These are phyloP conservation scores for Dalbergia cochinchinensis DNA, from an alignment of 306 rosid species.

Conservation along the genomic window DNA sequence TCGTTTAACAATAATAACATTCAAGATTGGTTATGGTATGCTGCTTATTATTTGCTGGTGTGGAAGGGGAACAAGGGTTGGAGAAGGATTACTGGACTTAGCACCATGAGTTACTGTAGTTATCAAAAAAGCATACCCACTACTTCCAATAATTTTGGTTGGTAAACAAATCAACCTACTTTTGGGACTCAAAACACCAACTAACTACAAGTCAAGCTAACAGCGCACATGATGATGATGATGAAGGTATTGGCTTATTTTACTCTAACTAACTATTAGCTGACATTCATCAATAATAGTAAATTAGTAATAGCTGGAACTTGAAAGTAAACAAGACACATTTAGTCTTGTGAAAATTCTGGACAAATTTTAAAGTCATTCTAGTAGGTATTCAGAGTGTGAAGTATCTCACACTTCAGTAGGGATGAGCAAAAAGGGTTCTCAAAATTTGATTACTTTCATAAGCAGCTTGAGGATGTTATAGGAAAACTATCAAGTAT, in stretches of 20 bases:
- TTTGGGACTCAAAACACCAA: not conserved
- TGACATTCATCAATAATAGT: slow-evolving; percentile 4
- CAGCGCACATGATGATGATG: not conserved
- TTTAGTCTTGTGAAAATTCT: slow-evolving; percentile 12
- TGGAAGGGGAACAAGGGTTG: too few relatives aligned
- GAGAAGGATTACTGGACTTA: too few relatives aligned
- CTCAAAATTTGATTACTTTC: too few relatives aligned
- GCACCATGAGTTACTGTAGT: not conserved
- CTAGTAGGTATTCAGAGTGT: not conserved
- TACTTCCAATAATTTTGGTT: not conserved
- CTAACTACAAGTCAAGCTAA: not conserved
- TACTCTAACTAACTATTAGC: slow-evolving; percentile 2
- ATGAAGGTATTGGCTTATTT: not conserved
- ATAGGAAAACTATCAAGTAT: too few relatives aligned
- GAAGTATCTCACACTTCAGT: not conserved
- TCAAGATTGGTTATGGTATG: slow-evolving; percentile 11
- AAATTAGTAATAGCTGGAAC: not conserved
- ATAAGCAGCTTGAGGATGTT: too few relatives aligned
- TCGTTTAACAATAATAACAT: not conserved
- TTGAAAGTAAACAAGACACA: slow-evolving; percentile 23
- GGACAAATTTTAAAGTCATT: slow-evolving; percentile 6
- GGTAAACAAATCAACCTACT: slow-evolving; percentile 2
- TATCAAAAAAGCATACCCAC: not conserved
- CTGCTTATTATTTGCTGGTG: not conserved
- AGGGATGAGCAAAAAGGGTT: not conserved